Base-by-base conservation (phyloP, 2,329 filamentous ascomycete genomes). In the Diaporthe sp. region DNA sequence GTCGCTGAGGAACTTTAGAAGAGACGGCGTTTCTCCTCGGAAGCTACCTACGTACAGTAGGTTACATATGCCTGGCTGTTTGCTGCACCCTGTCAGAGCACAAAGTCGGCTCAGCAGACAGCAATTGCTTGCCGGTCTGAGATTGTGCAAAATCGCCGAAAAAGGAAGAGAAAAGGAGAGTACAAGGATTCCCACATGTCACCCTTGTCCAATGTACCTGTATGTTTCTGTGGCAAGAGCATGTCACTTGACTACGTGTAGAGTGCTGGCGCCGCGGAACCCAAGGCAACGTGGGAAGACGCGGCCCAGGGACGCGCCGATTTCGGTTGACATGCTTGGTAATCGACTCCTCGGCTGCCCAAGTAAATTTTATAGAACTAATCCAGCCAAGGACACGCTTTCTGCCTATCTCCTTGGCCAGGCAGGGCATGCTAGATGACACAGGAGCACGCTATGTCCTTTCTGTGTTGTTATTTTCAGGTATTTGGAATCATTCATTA, bases 201-300 rank as follows among this genome's bases (percentile, higher is more conserved):
- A 25, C 22, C 6, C 28, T 66, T 38, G n/a, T n/a, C 61, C 61
- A 7, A 50, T 9, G 28, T 15, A 17, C 13, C 42, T 35, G 10
- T 15, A 25, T 25, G 10, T 8, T 8, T 8, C 25, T n/a, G 35
- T 70, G n/a, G 47, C 22, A 33, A 4, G 4, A 33, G 10, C 69
- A 30, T 38, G 52, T 58, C 69, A 71, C 69, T 61, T 52, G 42
- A 71, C 57, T 52, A 60, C 57, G 69, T 64, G 69, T 72, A 60
- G 15, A 25, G 35, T 45, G 30, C 30, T 54, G 57, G 45, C 50
- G 47, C 19, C 47, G 25, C 22, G 13, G 1, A 38, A 19, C 33
- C 28, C 22, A 28, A 17, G 22, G 5, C 38, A 71, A 58, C 30
- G 30, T 60, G 42, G 17, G n/a, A 30, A 50, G 68, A 60, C 68